phyloP scores from a whole-genome alignment of 129 eudicot genomes.

The Arctium lappa region DNA sequence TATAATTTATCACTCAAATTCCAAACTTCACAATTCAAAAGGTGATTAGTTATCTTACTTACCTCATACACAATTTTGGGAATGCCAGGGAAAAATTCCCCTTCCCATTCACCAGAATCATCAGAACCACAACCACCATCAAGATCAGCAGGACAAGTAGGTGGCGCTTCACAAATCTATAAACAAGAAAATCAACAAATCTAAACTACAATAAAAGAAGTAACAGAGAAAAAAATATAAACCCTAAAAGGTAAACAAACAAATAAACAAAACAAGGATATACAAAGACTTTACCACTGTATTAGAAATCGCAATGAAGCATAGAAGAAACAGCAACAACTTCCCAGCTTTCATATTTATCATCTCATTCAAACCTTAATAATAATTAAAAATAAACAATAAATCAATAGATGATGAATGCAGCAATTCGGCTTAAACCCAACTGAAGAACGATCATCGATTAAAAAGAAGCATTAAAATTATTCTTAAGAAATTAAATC shows the following conservation, averaged over 20 bases:
- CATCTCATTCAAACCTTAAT: constrained; percentile 27
- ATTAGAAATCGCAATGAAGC: constrained; percentile 29
- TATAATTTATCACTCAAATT: not conserved
- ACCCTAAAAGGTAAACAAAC: not conserved
- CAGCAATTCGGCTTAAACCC: not conserved
- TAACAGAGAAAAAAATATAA: not conserved
- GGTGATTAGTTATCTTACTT: not conserved
- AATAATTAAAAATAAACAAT: not conserved
- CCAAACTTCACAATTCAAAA: not conserved
- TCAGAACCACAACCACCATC: constrained; percentile 43
- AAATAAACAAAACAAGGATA: not conserved
- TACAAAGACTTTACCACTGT: constrained; percentile 49
- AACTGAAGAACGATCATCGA: not conserved
- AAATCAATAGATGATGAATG: constrained; percentile 1
- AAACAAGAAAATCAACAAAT: not conserved
- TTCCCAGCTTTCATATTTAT: constrained; percentile 42
- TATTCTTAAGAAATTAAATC: not conserved
- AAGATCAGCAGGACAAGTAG: constrained; percentile 84
- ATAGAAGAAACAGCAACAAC: constrained; percentile 42
- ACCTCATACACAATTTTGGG: constrained; percentile 98
- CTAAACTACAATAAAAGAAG: not conserved
- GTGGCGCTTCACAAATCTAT: constrained; percentile 67
- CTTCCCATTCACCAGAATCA: constrained; percentile 65
- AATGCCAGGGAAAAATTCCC: constrained; percentile 89
- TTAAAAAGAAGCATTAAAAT: not conserved